Evolutionary conservation across 495 filamentous ascomycete species (phyloP), one percentile per base, ranked within the genome.

Genomic region (Neurospora cerealis): DNA sequence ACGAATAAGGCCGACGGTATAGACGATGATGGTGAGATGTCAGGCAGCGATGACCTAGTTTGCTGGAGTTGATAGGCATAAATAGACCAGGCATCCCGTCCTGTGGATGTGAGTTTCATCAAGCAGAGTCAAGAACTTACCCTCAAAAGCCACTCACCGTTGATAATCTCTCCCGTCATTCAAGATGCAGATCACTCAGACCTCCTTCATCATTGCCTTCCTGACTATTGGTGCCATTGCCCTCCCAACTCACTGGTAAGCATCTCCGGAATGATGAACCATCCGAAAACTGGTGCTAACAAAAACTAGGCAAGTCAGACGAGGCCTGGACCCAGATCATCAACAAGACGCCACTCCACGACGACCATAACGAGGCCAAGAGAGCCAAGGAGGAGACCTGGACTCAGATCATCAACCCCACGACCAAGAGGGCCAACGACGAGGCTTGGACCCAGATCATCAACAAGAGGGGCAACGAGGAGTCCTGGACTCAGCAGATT

Each of bases 151-250:
- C 24, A 34, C 54, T 32, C 54, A 15, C 13, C 54, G 13, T 24
- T 62, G 54, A 62, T 17, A 3, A 0, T 62, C 24, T 32, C 24
- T 62, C 54, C 28, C 24, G 24, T 34, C 24, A 32, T 62, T 62
- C 13, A 62, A 17, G 54, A 62, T 62, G 54, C 54, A 62, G 28
- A 62, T 62, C 54, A 62, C 28, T 62, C 54, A 62, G 15, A 69
- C 42, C 70, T 60, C 70, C 3, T 60, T 44, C 70, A 71, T 71
- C 28, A 71, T 71, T 48, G 70, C 70, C 28, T 54, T 71, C 21
- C 41, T 71, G 21, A 40, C 70, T 4, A 48, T 71, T 44, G 70
- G 70, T 34, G 70, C 40, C 41, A 60, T 60, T 69, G 70, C 70
- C 2, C 21, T 71, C 28, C 70, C 70, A 34, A 54, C 41, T 69